Evolutionary conservation across 148 eudicot genomes (phyloP).

Genomic region (Rhododendron vialii): DNA sequence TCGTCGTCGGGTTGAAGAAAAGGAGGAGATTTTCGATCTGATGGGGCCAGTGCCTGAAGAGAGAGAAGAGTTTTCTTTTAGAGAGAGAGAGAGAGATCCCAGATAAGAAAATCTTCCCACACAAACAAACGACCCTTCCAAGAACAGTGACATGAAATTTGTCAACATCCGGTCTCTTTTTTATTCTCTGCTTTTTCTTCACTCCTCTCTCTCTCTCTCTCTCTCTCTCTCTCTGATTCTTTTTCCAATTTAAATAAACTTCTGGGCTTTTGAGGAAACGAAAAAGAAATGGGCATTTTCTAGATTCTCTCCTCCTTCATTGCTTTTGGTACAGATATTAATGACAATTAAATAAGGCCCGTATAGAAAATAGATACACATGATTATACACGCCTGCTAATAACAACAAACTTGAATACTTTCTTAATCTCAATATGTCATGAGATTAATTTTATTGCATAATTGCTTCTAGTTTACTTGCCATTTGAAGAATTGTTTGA

Average conservation of each 20-base stretch:
- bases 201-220: slow-evolving; percentile 9
- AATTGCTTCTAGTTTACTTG: not conserved
- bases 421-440: not conserved
- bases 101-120: slow-evolving; percentile 85
- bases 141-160: slow-evolving; percentile 94
- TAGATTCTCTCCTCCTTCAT: slow-evolving; percentile 50
- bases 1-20: slow-evolving; percentile 38
- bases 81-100: slow-evolving; percentile 69
- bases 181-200: slow-evolving; percentile 58
- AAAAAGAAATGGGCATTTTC: slow-evolving; percentile 27
- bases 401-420: not conserved
- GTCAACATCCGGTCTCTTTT: slow-evolving; percentile 97
- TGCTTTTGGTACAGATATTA: slow-evolving; percentile 28
- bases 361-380: not conserved
- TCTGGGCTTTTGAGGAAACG: slow-evolving; percentile 33
- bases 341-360: slow-evolving; percentile 6
- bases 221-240: slow-evolving; percentile 10
- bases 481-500: not conserved
- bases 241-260: slow-evolving; percentile 14
- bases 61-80: slow-evolving; percentile 19
- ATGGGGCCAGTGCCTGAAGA: slow-evolving; percentile 55
- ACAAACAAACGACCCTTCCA: slow-evolving; percentile 83
- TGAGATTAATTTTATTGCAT: not conserved
- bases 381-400: not conserved
- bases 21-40: slow-evolving; percentile 78